Evolutionary conservation across 257 asterid genomes (phyloP).

Genomic region (Solanum tacnaense): DNA sequence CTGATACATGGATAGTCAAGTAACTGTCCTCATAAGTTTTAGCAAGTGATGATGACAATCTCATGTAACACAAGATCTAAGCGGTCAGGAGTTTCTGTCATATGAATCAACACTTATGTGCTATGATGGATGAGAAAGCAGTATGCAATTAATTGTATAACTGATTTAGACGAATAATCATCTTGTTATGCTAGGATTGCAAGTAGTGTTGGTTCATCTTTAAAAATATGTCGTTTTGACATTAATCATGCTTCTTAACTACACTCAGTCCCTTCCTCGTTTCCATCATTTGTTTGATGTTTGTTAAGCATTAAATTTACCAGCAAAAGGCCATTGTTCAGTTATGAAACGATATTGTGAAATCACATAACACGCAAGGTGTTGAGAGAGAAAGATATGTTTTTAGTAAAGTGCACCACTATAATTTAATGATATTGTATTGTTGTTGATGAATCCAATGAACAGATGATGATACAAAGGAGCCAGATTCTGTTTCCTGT

Average conservation of each 20-base stretch:
- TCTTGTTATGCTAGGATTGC: neutral
- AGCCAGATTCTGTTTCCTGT: slow-evolving; percentile 25
- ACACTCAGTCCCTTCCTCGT: neutral
- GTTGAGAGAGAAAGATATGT: neutral
- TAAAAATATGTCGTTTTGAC: neutral
- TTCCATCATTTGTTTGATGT: neutral
- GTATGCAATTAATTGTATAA: neutral
- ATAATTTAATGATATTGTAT: neutral
- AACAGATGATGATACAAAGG: slow-evolving; percentile 34
- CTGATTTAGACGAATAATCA: neutral
- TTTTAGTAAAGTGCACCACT: neutral
- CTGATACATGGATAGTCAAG: neutral
- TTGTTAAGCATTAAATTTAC: neutral
- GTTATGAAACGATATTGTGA: neutral
- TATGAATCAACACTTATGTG: neutral
- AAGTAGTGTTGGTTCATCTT: neutral
- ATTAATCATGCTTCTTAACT: neutral
- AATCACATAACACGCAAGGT: neutral
- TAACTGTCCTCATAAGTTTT: neutral
- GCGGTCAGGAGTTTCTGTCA: neutral
- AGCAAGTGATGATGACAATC: neutral
- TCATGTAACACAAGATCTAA: neutral
- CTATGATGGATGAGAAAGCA: neutral
- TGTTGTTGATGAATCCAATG: slow-evolving; percentile 1
- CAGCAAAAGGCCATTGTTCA: neutral